phyloP scores from a whole-genome alignment of 176 grass and related monocot genomes.

The Oryza longistaminata region DNA sequence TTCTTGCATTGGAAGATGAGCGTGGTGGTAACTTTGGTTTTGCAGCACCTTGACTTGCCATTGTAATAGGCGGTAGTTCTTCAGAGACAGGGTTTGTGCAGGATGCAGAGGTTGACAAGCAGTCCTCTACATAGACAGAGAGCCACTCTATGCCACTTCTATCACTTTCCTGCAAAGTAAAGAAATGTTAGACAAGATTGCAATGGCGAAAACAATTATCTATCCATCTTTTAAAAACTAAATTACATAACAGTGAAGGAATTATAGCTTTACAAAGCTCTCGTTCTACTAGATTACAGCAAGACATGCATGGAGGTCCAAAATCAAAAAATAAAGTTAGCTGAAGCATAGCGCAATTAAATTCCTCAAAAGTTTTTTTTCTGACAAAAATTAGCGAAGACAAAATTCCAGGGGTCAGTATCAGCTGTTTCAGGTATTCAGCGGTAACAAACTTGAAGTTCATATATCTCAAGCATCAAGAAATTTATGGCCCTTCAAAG shows the following conservation, averaged over 20 bases:
- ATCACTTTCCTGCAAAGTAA: conserved; percentile 66
- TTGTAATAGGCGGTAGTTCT: conserved; percentile 31
- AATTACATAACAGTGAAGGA: background rate
- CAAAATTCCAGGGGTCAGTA: background rate
- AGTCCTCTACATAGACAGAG: conserved; percentile 81
- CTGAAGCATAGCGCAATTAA: conserved; percentile 4
- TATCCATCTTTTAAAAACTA: background rate
- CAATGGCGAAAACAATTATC: background rate
- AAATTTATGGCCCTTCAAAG: background rate
- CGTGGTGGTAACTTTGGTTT: conserved; percentile 26
- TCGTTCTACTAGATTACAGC: background rate
- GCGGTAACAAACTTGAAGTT: background rate
- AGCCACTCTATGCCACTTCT: conserved; percentile 69
- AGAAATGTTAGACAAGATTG: conserved; percentile 43
- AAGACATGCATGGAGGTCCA: background rate
- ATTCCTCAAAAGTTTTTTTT: background rate
- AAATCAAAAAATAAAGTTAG: background rate
- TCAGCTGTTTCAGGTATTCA: background rate
- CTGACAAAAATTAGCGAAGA: background rate
- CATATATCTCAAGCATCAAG: background rate
- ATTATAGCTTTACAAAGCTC: background rate
- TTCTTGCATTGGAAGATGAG: conserved; percentile 36
- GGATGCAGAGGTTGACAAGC: conserved; percentile 57
- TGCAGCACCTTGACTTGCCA: conserved; percentile 18
- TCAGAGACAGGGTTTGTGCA: conserved; percentile 22